Evolutionary conservation across 352 stramenopile species (phyloP).

Genomic region (Aphanomyces stellatus): DNA sequence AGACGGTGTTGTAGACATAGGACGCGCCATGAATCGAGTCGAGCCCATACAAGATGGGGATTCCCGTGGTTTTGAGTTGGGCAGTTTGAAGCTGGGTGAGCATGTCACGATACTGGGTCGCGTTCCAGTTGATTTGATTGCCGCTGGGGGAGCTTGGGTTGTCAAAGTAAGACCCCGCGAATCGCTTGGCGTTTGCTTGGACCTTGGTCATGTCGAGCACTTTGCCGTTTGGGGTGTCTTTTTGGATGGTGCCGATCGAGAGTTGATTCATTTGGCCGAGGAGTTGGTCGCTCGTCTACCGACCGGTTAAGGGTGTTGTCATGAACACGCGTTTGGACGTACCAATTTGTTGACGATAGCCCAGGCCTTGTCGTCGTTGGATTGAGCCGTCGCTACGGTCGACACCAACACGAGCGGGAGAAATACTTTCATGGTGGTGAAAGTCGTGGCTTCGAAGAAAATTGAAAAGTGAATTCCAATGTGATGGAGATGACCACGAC

Average conservation of each 20-base stretch:
- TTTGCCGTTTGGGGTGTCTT: conserved; percentile 18
- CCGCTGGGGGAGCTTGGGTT: conserved; percentile 23
- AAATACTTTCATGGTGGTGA: too few species aligned
- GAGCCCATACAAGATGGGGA: conserved; percentile 80
- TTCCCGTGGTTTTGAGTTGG: conserved; percentile 32
- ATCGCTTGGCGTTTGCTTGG: conserved; percentile 39
- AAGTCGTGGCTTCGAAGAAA: too few species aligned
- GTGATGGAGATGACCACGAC: too few species aligned
- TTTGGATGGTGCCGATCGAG: conserved; percentile 47
- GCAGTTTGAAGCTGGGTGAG: conserved; percentile 48
- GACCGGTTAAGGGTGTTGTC: too few species aligned
- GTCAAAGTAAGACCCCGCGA: conserved; percentile 65
- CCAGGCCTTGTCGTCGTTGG: too few species aligned
- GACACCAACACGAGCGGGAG: too few species aligned
- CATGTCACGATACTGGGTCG: conserved; percentile 37
- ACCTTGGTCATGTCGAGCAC: conserved; percentile 35
- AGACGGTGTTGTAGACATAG: conserved; percentile 70
- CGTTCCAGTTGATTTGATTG: conserved; percentile 13
- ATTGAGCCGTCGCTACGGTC: too few species aligned
- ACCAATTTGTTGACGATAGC: too few species aligned
- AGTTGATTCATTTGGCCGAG: conserved; percentile 82
- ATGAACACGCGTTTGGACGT: too few species aligned
- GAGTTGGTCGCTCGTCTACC: conserved; percentile 5
- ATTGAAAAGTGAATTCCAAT: too few species aligned
- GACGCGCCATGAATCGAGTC: conserved; percentile 87